These are phyloP conservation scores for Aspergillus transmontanensis DNA, from an alignment of 2,329 filamentous ascomycete genomes.

Conservation along the genomic window DNA sequence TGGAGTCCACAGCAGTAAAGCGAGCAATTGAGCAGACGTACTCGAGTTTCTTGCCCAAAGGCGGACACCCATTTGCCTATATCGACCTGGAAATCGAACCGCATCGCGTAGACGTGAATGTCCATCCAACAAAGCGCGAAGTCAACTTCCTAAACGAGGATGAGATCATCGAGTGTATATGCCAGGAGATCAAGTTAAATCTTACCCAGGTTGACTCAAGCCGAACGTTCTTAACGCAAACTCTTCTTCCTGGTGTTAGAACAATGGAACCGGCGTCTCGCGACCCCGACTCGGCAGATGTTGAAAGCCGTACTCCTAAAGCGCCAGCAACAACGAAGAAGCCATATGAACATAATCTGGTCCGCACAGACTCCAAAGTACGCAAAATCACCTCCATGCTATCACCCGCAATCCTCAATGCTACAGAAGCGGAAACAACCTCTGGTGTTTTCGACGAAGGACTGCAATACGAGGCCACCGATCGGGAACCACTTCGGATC, in stretches of 20 bases:
- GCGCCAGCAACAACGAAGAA: conserved; percentile 49
- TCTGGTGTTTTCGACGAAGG: conserved; percentile 46
- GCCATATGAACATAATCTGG: conserved; percentile 81
- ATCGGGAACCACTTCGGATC: conserved; percentile 70
- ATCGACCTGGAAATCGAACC: conserved; percentile 92
- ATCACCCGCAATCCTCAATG: conserved; percentile 53
- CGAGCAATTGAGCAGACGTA: conserved; percentile 93
- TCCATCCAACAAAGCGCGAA: conserved; percentile 94
- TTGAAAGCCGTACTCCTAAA: conserved; percentile 41
- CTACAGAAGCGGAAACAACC: conserved; percentile 37
- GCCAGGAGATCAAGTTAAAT: conserved; percentile 73
- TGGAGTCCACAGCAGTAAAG: conserved; percentile 85
- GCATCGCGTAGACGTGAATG: conserved; percentile 89
- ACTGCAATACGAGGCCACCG: conserved; percentile 70
- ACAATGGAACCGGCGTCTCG: conserved; percentile 46
- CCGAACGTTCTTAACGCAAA: conserved; percentile 92
- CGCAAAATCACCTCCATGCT: conserved; percentile 98
- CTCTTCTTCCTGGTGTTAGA: conserved; percentile 70
- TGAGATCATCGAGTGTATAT: conserved; percentile 87
- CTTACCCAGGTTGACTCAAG: conserved; percentile 89
- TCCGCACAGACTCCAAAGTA: conserved; percentile 83
- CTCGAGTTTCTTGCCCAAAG: conserved; percentile 83
- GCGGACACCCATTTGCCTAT: conserved; percentile 91
- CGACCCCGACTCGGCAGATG: conserved; percentile 28
- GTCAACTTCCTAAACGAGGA: conserved; percentile 98